A percentile compares a stretch with the other conserved stretches of the same genome.
These are phyloP conservation scores for Sclerotinia subarctica DNA, from an alignment of 2,329 filamentous ascomycete genomes.

Conservation along the genomic window DNA sequence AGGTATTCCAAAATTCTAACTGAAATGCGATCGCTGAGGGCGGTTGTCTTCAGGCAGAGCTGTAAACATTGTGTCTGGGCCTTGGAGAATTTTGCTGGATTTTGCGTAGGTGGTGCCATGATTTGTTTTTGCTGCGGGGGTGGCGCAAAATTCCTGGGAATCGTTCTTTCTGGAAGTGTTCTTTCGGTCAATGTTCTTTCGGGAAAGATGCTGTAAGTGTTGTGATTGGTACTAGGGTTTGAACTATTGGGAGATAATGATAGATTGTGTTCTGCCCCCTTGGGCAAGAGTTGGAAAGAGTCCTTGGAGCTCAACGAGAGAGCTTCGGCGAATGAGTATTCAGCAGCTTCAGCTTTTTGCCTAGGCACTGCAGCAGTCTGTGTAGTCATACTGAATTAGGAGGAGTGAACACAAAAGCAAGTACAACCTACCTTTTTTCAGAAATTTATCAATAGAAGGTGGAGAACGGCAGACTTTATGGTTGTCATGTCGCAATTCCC, in stretches of 20 bases:
- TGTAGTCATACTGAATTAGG: slow-evolving; percentile 12
- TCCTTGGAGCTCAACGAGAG: slow-evolving; percentile 9
- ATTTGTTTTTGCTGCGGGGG: neutral
- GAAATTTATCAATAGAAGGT: neutral
- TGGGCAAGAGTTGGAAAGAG: slow-evolving; percentile 2
- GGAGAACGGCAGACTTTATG: slow-evolving; percentile 12
- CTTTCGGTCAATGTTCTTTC: slow-evolving; percentile 5
- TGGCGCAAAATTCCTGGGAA: neutral
- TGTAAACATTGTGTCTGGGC: slow-evolving; percentile 40
- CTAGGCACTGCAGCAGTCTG: slow-evolving; percentile 5
- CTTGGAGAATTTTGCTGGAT: slow-evolving; percentile 21
- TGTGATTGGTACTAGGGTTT: neutral
- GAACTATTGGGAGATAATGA: slow-evolving; percentile 2
- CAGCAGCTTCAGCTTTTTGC: slow-evolving; percentile 5
- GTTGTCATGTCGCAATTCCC: neutral
- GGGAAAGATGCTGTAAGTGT: neutral
- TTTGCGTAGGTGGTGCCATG: slow-evolving; percentile 1
- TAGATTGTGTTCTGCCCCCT: neutral
- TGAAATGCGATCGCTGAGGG: slow-evolving; percentile 60
- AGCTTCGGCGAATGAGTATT: slow-evolving; percentile 17
- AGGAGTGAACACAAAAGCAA: neutral
- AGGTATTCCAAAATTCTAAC: slow-evolving; percentile 64
- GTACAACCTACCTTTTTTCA: neutral
- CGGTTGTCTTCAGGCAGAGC: slow-evolving; percentile 57
- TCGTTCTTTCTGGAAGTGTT: neutral